Evolutionary conservation across 345 rosid species (phyloP).

Genomic region (Acer saccharum): DNA sequence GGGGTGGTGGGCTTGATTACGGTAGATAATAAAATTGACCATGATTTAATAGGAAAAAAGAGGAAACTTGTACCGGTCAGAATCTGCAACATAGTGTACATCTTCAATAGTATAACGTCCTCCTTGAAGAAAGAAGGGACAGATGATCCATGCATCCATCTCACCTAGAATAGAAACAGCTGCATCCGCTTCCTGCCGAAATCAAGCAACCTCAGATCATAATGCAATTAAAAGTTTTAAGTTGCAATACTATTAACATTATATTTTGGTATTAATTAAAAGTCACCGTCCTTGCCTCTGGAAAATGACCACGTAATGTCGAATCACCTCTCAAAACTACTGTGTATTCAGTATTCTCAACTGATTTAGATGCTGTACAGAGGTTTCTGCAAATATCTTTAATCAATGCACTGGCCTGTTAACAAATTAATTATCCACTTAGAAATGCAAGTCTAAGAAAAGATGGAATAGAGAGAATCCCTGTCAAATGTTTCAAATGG

Average conservation of each 20-base stretch:
- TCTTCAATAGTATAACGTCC: slow-evolving; percentile 92
- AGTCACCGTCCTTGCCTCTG: slow-evolving; percentile 60
- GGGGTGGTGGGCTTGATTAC: too few species aligned
- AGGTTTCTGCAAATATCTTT: slow-evolving; percentile 79
- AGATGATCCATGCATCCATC: slow-evolving; percentile 93
- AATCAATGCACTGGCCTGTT: slow-evolving; percentile 75
- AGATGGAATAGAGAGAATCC: background rate
- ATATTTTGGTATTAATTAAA: slow-evolving; percentile 8
- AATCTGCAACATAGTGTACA: slow-evolving; percentile 90
- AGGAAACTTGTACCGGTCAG: slow-evolving; percentile 54
- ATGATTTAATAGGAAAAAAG: background rate
- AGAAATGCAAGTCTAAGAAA: slow-evolving; percentile 23
- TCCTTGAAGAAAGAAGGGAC: slow-evolving; percentile 98
- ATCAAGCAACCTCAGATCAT: slow-evolving; percentile 18
- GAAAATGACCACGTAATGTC: slow-evolving; percentile 97
- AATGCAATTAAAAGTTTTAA: slow-evolving; percentile 8
- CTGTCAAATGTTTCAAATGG: background rate
- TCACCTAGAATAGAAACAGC: slow-evolving; percentile 85
- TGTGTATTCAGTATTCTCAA: slow-evolving; percentile 62
- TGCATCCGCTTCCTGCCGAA: slow-evolving; percentile 84
- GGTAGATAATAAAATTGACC: background rate
- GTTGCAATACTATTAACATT: background rate
- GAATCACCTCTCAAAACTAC: slow-evolving; percentile 97
- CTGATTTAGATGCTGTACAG: slow-evolving; percentile 56
- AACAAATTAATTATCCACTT: slow-evolving; percentile 18